Evolutionary conservation across 805 yeast genomes (phyloP).

Genomic region (Sungouiella thailandica): DNA sequence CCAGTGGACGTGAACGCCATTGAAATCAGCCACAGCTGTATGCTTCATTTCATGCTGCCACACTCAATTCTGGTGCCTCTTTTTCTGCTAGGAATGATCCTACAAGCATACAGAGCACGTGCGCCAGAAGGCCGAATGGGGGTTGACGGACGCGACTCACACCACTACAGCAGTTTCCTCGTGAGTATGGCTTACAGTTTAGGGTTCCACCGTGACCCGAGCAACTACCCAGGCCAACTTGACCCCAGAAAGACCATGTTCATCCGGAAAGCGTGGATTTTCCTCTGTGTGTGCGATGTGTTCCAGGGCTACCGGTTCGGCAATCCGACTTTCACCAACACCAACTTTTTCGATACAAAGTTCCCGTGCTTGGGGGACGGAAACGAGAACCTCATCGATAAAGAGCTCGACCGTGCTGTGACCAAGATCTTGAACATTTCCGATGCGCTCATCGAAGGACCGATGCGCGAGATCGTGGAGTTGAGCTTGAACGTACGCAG

Average conservation of each 20-base stretch:
- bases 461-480: background rate
- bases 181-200: background rate
- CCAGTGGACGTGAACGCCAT: slow-evolving; percentile 1
- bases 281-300: background rate
- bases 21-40: background rate
- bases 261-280: background rate
- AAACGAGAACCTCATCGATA: background rate
- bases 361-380: background rate
- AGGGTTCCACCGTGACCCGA: background rate
- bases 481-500: background rate
- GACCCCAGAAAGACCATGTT: background rate
- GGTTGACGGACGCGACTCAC: background rate
- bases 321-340: background rate
- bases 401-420: background rate
- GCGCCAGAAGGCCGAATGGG: background rate
- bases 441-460: background rate
- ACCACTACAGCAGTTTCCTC: background rate
- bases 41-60: background rate
- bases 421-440: background rate
- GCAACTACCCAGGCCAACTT: background rate
- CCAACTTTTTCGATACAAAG: background rate
- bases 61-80: background rate
- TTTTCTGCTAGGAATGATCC: background rate
- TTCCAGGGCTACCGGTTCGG: slow-evolving; percentile 1
- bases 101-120: background rate